These are phyloP conservation scores for Pichia kluyveri DNA, from an alignment of 805 yeast species.

Conservation along the genomic window DNA sequence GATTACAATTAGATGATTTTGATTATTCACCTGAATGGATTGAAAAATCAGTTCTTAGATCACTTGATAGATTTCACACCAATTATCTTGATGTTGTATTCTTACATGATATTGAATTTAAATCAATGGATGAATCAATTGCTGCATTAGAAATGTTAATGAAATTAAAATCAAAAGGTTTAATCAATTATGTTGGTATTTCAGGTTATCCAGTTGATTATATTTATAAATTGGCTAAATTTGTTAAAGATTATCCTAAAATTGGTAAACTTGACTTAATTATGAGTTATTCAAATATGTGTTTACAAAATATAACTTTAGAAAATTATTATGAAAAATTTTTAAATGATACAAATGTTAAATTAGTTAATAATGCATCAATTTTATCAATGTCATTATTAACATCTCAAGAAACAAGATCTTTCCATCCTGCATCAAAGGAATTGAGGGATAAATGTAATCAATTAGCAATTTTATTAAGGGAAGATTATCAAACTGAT, in stretches of 20 bases:
- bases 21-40: constrained; percentile 63
- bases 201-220: constrained; percentile 82
- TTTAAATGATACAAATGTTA: constrained; percentile 43
- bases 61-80: constrained; percentile 58
- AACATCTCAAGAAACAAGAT: constrained; percentile 54
- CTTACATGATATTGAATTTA: constrained; percentile 86
- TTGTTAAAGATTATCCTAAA: constrained; percentile 26
- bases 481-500: constrained; percentile 38
- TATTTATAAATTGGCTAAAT: constrained; percentile 42
- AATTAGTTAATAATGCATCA: constrained; percentile 66
- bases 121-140: constrained; percentile 40
- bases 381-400: constrained; percentile 83
- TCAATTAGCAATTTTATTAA: constrained; percentile 33
- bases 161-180: constrained; percentile 53
- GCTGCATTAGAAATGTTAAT: constrained; percentile 58
- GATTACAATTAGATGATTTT: constrained; percentile 58
- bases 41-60: constrained; percentile 53
- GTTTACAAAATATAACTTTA: constrained; percentile 63
- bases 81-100: constrained; percentile 71
- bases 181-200: constrained; percentile 59
- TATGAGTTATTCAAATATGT: constrained; percentile 72
- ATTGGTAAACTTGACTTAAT: constrained; percentile 67
- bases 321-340: constrained; percentile 41
- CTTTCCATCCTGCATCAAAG: constrained; percentile 73
- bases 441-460: constrained; percentile 47